Evolutionary conservation across 2,329 filamentous ascomycete genomes (phyloP), one percentile per base, ranked within the genome.

Genomic region (Aspergillus brasiliensis): DNA sequence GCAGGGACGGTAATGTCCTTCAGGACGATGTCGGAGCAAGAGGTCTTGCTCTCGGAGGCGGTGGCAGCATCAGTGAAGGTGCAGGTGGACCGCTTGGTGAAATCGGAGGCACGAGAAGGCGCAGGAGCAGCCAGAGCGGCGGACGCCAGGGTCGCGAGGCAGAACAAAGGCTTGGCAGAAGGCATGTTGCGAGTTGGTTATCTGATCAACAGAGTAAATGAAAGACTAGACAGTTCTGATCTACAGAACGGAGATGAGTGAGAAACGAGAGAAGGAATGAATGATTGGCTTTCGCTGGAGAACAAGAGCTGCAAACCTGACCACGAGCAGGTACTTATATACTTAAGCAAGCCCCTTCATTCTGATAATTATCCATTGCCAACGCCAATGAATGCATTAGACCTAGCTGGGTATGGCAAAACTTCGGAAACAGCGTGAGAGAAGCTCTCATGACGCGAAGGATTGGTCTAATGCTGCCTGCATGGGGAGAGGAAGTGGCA

Each of bases 1-100:
- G 52, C 52, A 46, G 52, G 52, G 23, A 55, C 52, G 8, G 52
- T 55, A 38, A 55, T 55, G 25, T 55, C 52, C 52, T 55, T 55
- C 23, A 55, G 52, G 10, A 55, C 52, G 19, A 55, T 55, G 40
- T 28, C 23, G 13, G 52, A 34, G 52, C 52, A 55, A 21, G 52
- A 55, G 23, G 38, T 34, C 38, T 55, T 55, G 10, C 52, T 55
- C 52, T 55, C 52, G 38, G 52, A 55, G 25, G 52, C 52, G 10
- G 27, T 27, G 15, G 52, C 52, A n/a, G 52, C 52, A 44, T 42
- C 40, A 21, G 52, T 55, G 38, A 55, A 55, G 19, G 52, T 55
- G 52, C 52, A 55, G 52, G 38, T 46, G 52, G 52, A 55, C 13
- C 52, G 52, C 52, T 55, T 55, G 52, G 8, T 28, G 25, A 55